Evolutionary conservation across 140 eudicot species (phyloP).

Genomic region (Cichorium intybus): DNA sequence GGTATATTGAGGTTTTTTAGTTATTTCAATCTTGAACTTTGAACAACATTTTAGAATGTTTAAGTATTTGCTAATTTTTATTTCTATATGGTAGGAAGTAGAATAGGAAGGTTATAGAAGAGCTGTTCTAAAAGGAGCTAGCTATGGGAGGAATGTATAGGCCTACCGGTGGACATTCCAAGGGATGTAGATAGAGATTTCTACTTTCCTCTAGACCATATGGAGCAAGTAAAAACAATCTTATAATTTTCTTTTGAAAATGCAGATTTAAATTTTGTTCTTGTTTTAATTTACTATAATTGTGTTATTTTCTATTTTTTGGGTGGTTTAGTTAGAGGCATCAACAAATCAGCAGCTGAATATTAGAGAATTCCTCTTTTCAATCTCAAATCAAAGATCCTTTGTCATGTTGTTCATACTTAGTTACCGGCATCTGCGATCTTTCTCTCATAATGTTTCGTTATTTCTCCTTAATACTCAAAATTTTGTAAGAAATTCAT

Average conservation of each 20-base stretch:
- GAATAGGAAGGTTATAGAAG: no score
- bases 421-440: slow-evolving; percentile 46
- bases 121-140: slow-evolving; percentile 62
- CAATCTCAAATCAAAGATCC: slow-evolving; percentile 72
- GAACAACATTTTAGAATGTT: no score
- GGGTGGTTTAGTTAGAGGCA: slow-evolving; percentile 69
- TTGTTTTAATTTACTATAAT: slow-evolving; percentile 3
- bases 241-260: background rate
- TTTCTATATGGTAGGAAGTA: no score
- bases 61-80: no score
- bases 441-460: background rate
- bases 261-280: no score
- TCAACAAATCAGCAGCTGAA: slow-evolving; percentile 80
- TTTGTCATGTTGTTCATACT: slow-evolving; percentile 70
- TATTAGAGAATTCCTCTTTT: slow-evolving; percentile 63
- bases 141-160: slow-evolving; percentile 96
- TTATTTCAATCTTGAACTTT: no score
- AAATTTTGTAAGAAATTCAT: slow-evolving; percentile 3
- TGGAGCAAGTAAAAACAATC: slow-evolving; percentile 65
- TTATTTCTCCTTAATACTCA: background rate
- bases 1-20: no score
- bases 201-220: slow-evolving; percentile 94
- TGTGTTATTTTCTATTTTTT: slow-evolving; percentile 1
- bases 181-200: slow-evolving; percentile 58
- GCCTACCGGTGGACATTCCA: slow-evolving; percentile 85